Evolutionary conservation across 2,329 filamentous ascomycete species (phyloP).

Genomic region (Aureobasidium sp.): DNA sequence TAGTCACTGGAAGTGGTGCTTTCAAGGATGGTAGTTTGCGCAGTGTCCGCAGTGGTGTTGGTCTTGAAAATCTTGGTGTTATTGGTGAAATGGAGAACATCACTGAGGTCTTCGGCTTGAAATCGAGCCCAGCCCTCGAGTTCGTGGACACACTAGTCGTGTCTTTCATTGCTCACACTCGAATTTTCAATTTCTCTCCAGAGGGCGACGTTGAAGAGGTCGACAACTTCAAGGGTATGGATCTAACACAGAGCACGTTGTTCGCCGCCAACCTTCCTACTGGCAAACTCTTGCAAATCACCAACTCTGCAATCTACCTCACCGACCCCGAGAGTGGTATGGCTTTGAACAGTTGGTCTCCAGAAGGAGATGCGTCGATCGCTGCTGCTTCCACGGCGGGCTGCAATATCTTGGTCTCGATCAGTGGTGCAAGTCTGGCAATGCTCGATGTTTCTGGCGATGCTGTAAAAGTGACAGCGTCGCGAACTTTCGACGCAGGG

Average conservation of each 20-base stretch:
- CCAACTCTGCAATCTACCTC: conserved; percentile 55
- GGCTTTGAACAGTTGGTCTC: conserved; percentile 53
- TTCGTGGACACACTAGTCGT: conserved; percentile 66
- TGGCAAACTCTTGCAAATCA: conserved; percentile 68
- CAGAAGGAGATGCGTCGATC: conserved; percentile 49
- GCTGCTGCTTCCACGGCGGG: conserved; percentile 72
- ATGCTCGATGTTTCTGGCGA: conserved; percentile 56
- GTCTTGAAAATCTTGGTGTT: conserved; percentile 78
- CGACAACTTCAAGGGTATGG: conserved; percentile 64
- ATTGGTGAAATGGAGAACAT: conserved; percentile 61
- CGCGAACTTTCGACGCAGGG: conserved; percentile 55
- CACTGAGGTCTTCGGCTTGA: conserved; percentile 41
- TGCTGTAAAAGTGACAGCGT: conserved; percentile 50
- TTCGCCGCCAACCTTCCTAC: conserved; percentile 57
- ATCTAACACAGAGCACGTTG: conserved; percentile 64
- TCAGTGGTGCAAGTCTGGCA: conserved; percentile 66
- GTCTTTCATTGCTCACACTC: conserved; percentile 75
- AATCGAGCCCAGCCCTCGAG: conserved; percentile 51
- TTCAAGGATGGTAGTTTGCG: conserved; percentile 82
- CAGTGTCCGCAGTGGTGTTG: conserved; percentile 88
- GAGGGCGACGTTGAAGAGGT: conserved; percentile 81
- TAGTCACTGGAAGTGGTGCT: conserved; percentile 87
- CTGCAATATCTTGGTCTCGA: conserved; percentile 62
- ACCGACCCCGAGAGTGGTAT: conserved; percentile 52
- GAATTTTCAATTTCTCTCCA: conserved; percentile 68